Evolutionary conservation across 2,329 filamentous ascomycete genomes (phyloP), one percentile per base, ranked within the genome.

Genomic region (Bipolaris bicolor): DNA sequence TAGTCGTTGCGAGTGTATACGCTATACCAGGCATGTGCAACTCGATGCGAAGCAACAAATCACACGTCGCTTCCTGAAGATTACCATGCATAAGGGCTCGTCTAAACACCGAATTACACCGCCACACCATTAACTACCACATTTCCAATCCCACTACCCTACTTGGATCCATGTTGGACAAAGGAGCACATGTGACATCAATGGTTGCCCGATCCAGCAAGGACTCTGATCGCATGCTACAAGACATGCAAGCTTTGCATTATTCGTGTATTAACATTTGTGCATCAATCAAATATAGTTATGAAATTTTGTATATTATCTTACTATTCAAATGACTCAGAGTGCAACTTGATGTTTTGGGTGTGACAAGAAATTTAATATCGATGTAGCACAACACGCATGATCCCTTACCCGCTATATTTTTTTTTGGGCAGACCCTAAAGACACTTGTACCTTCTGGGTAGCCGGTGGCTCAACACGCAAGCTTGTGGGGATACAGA

Each of bases 341-440:
- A 45, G 9, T 7, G 33, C 20, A 11, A 29, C n/a, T 20, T 5
- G 7, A 39, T 4, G 6, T 29, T 11, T 5, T 49, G 7, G 5
- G 20, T 39, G 20, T 7, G 20, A 18, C 22, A 15, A 36, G 24
- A 9, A 22, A 15, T 26, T 22, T 5, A 48, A 18, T 3, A 20
- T 36, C 7, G 10, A 47, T 24, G 31, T 51, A 24, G 22, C 33
- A 55, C 52, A 39, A 33, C 22, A 45, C 39, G 46, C 20, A 24
- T 51, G 46, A 29, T 55, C 39, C 37, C 46, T 44, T 13, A 18
- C 37, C 15, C 37, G 18, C 53, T 44, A 24, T 29, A 10, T 29
- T 37, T 33, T 29, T 37, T 33, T 18, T 34, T n/a, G 33, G 48
- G 26, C 47, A 33, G 24, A 18, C 34, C 41, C 48, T 41, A 20